Evolutionary conservation across 129 eudicot genomes (phyloP), one percentile per base, ranked within the genome.

Genomic region (Glebionis coronaria): DNA sequence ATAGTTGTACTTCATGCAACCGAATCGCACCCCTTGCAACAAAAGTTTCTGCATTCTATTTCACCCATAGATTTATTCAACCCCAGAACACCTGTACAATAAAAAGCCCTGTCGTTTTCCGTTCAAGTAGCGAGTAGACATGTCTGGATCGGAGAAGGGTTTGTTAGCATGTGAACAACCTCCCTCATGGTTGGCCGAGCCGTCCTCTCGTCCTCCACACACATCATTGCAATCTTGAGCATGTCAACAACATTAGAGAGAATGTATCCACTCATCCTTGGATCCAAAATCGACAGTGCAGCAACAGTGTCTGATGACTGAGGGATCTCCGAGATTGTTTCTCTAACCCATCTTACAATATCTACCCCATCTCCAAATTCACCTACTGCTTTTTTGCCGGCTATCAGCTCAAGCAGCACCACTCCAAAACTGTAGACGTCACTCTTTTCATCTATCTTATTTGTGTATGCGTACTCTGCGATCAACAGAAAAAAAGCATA

Each of bases 361-460:
- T 92, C 91, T 38, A 92, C 96, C 0, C 98, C 98, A 0, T 88
- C 91, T 11, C 98, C 98, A 50, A 92, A 92, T 63, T 85, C 96
- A 0, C 98, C 98, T 45, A 92, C 98, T 1, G 98, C 91, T 60
- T 78, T 88, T 12, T 84, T 77, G 9, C 98, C 98, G 0, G 95
- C 81, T 20, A 88, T 82, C 13, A 92, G 85, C 76, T 92, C 98
- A 1, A 92, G 78, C n/a, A 92, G 87, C 12, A 92, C 98, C 1
- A 92, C 98, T 0, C 98, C 98, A 18, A 88, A 92, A 56, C 98
- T 92, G 79, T 92, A 92, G 10, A 88, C 98, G n/a, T 92, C 98
- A 7, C 83, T 92, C 61, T 92, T 92, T 44, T 92, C 95, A 35
- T 92, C 98, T 16, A 92, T 84, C 73, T 88, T 88, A 9, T 85